Evolutionary conservation across 2,329 filamentous ascomycete species (phyloP), one percentile per base, ranked within the genome.

Genomic region (Stachybotrys echinatus): DNA sequence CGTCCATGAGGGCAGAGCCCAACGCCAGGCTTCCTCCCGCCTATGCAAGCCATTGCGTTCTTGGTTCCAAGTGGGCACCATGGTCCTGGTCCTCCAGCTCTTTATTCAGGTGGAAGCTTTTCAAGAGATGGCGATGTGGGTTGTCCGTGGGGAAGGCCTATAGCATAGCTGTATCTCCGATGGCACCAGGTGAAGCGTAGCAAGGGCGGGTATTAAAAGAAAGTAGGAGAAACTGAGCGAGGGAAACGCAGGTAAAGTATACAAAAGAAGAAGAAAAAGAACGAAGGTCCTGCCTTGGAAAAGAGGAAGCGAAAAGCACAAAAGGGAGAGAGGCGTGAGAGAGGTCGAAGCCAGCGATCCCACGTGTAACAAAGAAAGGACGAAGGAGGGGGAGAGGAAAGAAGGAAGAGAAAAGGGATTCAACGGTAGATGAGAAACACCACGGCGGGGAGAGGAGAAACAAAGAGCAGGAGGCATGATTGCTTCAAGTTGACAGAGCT

Each of bases 1-100:
- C 14, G 63, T 65, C 63, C 63, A 65, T 7, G 53, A 49, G 2
- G 59, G 60, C 42, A 45, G 23, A 22, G 19, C 22, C 42, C 10
- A 18, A 5, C 20, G 20, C 17, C 27, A 12, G 20, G 7, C 22
- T n/a, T 45, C 42, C 27, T 23, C 42, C 42, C 20, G 42, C 6
- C 42, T 10, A 23, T 14, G 17, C 21, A 4, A 21, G n/a, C 20
- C 8, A 7, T 10, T 8, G 20, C 6, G 12, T 23, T 23, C 19
- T 22, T 17, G 22, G 20, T 45, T 23, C 12, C 17, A 21, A 17
- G 22, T n/a, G 22, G 42, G 42, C 12, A 45, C 42, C 42, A 45
- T 45, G 20, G 22, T 34, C 3, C 14, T 14, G 27, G 27, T 34
- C 27, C 27, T 34, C 14, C 8, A 6, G 21, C 5, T 12, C 27